These are phyloP conservation scores for Usnea hakonensis DNA, from an alignment of 495 filamentous ascomycete species.

Conservation along the genomic window DNA sequence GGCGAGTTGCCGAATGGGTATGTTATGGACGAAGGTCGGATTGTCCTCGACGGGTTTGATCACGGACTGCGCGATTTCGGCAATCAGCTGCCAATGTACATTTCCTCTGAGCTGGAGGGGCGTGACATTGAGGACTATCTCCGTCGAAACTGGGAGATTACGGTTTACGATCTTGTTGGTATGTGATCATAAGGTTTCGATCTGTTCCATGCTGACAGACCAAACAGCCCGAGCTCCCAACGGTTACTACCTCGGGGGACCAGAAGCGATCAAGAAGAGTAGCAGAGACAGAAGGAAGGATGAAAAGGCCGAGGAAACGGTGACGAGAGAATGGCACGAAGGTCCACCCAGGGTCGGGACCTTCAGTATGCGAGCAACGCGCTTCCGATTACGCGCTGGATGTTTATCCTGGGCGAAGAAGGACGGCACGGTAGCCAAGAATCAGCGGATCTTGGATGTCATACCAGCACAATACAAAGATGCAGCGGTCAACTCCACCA, in stretches of 20 bases:
- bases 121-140: constrained; percentile 8
- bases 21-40: neutral
- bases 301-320: no score
- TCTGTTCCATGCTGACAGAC: neutral
- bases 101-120: constrained; percentile 5
- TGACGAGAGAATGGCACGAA: neutral
- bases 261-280: neutral
- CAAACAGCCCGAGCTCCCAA: neutral
- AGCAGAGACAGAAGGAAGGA: neutral
- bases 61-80: constrained; percentile 5
- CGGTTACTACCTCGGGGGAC: neutral
- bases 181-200: neutral
- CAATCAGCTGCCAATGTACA: neutral
- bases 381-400: neutral
- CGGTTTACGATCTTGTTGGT: constrained; percentile 1
- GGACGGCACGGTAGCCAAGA: neutral
- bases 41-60: constrained; percentile 4
- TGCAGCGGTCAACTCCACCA: neutral
- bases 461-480: neutral
- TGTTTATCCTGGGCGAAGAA: constrained; percentile 3
- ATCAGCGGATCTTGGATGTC: neutral
- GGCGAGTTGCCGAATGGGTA: neutral
- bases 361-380: neutral
- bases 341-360: constrained; percentile 2
- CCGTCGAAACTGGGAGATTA: neutral